Conservation (phyloP, 805 yeast genomes). For the Wickerhamomyces silvicola region DNA sequence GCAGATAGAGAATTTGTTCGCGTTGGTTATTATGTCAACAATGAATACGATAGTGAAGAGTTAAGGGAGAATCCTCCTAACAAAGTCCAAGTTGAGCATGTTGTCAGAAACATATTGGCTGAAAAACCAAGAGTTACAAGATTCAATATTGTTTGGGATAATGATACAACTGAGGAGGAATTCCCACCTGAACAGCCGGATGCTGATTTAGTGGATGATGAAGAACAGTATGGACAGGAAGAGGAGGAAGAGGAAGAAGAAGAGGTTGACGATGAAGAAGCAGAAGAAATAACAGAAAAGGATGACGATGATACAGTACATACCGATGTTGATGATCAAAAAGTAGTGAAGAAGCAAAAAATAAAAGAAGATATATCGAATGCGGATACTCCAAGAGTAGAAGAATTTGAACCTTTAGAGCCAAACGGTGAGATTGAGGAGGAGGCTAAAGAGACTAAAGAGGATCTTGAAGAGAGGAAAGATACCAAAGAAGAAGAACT, state of each 20-base stretch:
- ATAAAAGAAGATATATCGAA: slow-evolving; percentile 1
- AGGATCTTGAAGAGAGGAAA: not conserved
- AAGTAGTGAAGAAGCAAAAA: slow-evolving; percentile 9
- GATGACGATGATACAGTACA: slow-evolving; percentile 17
- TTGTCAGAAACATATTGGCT: slow-evolving; percentile 88
- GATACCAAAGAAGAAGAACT: not conserved
- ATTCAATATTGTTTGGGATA: slow-evolving; percentile 96
- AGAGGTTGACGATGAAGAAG: slow-evolving; percentile 39
- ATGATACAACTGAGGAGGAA: slow-evolving; percentile 57
- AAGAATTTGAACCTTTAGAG: slow-evolving; percentile 2
- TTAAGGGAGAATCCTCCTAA: slow-evolving; percentile 89
- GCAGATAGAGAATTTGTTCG: slow-evolving; percentile 92
- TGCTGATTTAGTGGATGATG: slow-evolving; percentile 56
- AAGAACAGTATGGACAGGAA: slow-evolving; percentile 52
- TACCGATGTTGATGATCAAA: slow-evolving; percentile 14
- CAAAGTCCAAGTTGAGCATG: slow-evolving; percentile 89
- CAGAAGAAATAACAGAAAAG: slow-evolving; percentile 4
- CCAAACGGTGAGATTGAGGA: not conserved
- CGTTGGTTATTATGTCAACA: slow-evolving; percentile 96
- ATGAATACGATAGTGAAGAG: slow-evolving; percentile 93
- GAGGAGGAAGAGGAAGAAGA: slow-evolving; percentile 43
- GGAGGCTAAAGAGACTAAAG: not conserved
- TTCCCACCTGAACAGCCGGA: slow-evolving; percentile 76
- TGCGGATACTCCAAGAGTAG: slow-evolving; percentile 16
- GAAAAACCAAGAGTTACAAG: slow-evolving; percentile 97